A percentile compares a stretch with the other conserved stretches of the same genome.
These are phyloP conservation scores for Aureococcus anophagefferens DNA, from an alignment of 108 stramenopile species.

Conservation along the genomic window DNA sequence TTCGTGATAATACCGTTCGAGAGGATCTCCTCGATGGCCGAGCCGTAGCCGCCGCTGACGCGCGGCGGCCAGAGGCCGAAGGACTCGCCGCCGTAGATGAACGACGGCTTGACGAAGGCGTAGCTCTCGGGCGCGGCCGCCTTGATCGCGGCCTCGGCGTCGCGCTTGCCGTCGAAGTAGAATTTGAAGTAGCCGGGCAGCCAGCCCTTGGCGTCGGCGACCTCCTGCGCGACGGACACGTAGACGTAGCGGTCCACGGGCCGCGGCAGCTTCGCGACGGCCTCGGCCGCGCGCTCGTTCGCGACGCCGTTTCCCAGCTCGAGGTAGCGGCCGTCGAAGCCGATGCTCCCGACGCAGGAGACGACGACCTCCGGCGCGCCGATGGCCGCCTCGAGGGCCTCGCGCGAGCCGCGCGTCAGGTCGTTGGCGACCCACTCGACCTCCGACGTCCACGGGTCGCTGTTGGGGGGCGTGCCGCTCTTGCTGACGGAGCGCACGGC, in stretches of 20 bases:
- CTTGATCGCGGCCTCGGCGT: background rate
- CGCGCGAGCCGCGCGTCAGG: background rate
- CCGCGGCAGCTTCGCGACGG: background rate
- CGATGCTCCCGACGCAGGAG: background rate
- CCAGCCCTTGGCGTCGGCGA: background rate
- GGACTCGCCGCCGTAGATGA: background rate
- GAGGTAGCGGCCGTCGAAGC: background rate
- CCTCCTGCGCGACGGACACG: background rate
- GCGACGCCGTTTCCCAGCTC: background rate
- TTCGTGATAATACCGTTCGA: conserved; percentile 37
- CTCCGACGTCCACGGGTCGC: too few species aligned
- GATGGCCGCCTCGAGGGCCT: background rate
- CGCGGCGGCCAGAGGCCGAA: background rate
- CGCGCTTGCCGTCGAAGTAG: background rate
- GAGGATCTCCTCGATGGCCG: conserved; percentile 39
- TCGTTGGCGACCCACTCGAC: background rate
- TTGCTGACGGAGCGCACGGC: background rate
- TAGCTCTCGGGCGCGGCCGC: background rate
- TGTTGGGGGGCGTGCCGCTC: background rate
- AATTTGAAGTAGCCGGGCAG: background rate
- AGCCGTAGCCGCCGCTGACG: background rate
- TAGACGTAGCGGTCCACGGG: background rate
- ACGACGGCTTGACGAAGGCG: background rate
- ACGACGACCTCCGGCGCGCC: background rate
- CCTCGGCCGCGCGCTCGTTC: background rate